Base-by-base conservation (phyloP, 2,329 filamentous ascomycete genomes). In the Didymellaceae sp. region DNA sequence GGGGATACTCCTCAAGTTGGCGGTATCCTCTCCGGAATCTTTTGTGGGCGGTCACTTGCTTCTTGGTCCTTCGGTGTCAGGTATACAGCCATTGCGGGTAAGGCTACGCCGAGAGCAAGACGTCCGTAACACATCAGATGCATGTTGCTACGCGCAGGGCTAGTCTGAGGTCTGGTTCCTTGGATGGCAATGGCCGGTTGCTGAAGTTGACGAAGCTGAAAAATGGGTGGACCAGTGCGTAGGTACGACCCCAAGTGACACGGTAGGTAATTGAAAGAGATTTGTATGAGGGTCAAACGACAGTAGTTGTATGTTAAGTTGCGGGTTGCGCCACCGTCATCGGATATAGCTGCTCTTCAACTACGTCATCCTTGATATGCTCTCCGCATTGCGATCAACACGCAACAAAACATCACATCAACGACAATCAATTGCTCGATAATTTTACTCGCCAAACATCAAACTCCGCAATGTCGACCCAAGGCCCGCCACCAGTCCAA, bases 391-490 rank as follows among this genome's bases (percentile, higher is more conserved):
- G 3, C 11, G 21, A 9, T 18, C 18, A 24, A 26, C 48, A 30
- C 18, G 18, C 18, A 31, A 32, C 41, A 31, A 20, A 31, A 5
- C 11, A 45, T 18, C 10, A 26, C 30, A 40, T 28, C 17, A 40
- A 35, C 16, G 20, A 10, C 28, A 24, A 7, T 6, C 33, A 31
- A 20, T 33, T 22, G 20, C 22, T 24, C 26, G 13, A 17, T 4
- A 21, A 18, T 10, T 3, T 11, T 9, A 37, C 10, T 5, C 5
- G 16, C 7, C 16, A 21, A 24, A n/a, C 14, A 16, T 14, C 38
- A 21, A 9, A n/a, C 1, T 6, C 3, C 34, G 45, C 6, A 10
- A 59, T 59, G 56, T 49, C 56, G 5, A 59, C 58, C 4, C 55
- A 52, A 32, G 16, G 43, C 21, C 45, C 49, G 1, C 51, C 57